These are phyloP conservation scores for Arthrobotrys megalospora DNA, from an alignment of 2,329 filamentous ascomycete genomes.

Conservation along the genomic window DNA sequence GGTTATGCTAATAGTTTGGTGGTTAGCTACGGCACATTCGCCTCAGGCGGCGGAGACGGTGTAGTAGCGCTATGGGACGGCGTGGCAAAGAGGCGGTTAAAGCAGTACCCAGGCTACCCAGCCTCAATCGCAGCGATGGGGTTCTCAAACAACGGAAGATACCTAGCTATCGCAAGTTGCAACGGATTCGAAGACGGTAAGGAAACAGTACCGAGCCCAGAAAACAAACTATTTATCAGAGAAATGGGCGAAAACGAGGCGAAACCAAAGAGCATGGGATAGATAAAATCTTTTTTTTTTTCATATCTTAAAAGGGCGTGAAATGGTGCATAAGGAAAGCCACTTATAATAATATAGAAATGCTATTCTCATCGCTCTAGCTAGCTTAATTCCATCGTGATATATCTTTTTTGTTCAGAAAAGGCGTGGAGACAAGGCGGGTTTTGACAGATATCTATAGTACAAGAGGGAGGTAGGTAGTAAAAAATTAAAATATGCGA, in stretches of 20 bases:
- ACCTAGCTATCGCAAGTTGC: conserved; percentile 84
- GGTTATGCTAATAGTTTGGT: conserved; percentile 5
- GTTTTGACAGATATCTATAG: conserved; percentile 53
- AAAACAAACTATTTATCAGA: conserved; percentile 83
- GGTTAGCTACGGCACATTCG: conserved; percentile 80
- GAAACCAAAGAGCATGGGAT: conserved; percentile 84
- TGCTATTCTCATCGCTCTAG: not conserved
- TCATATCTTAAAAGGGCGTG: too few relatives aligned
- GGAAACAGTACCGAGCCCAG: conserved; percentile 78
- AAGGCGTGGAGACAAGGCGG: conserved; percentile 17
- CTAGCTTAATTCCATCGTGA: not conserved
- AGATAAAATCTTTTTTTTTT: conserved; percentile 43
- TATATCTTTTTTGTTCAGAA: not conserved
- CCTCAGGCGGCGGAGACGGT: conserved; percentile 88
- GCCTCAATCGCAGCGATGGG: conserved; percentile 82
- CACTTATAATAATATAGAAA: not conserved
- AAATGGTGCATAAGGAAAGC: not conserved
- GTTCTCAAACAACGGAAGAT: conserved; percentile 83
- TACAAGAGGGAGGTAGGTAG: conserved; percentile 48
- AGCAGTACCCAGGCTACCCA: conserved; percentile 87
- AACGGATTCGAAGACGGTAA: conserved; percentile 90
- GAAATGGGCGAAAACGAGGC: conserved; percentile 90
- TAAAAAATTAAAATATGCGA: too few relatives aligned
- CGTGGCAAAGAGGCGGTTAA: conserved; percentile 87
- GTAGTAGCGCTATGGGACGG: conserved; percentile 95